Evolutionary conservation across 2,329 filamentous ascomycete genomes (phyloP).

Genomic region (Truncatella angustata): DNA sequence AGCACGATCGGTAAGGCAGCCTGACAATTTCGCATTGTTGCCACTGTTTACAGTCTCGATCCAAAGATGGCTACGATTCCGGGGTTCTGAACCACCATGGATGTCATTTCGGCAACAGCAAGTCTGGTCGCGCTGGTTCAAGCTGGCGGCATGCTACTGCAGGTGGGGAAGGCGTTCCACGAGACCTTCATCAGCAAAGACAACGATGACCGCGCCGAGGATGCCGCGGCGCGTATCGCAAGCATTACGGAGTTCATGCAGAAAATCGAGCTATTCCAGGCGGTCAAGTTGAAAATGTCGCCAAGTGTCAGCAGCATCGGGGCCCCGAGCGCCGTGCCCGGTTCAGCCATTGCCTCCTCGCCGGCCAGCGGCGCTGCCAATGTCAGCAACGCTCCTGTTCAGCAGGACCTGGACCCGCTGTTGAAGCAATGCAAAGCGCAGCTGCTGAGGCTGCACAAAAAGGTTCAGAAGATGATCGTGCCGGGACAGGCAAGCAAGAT

Average conservation of each 20-base stretch:
- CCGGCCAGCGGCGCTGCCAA: not conserved
- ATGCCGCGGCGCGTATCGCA: not conserved
- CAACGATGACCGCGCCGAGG: not conserved
- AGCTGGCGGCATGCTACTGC: not conserved
- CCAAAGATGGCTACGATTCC: not conserved
- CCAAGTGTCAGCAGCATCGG: not conserved
- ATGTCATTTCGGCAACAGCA: not conserved
- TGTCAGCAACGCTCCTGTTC: not conserved
- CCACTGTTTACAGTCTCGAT: too few species aligned
- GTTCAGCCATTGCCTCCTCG: not conserved
- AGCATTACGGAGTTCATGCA: not conserved
- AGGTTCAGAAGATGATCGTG: not conserved
- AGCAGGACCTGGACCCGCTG: not conserved
- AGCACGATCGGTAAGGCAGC: too few species aligned
- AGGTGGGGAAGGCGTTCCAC: conserved; percentile 4
- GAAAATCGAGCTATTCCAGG: not conserved
- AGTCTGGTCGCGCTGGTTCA: conserved; percentile 4
- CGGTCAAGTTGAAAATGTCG: not conserved
- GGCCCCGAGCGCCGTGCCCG: not conserved
- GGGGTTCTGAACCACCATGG: not conserved
- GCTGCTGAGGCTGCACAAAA: not conserved
- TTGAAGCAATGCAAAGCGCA: not conserved
- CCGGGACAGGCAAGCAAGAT: not conserved
- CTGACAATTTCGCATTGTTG: too few species aligned
- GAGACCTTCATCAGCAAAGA: conserved; percentile 6